phyloP scores from a whole-genome alignment of 2,329 filamentous ascomycete genomes.

The Aspergillus hortae region DNA sequence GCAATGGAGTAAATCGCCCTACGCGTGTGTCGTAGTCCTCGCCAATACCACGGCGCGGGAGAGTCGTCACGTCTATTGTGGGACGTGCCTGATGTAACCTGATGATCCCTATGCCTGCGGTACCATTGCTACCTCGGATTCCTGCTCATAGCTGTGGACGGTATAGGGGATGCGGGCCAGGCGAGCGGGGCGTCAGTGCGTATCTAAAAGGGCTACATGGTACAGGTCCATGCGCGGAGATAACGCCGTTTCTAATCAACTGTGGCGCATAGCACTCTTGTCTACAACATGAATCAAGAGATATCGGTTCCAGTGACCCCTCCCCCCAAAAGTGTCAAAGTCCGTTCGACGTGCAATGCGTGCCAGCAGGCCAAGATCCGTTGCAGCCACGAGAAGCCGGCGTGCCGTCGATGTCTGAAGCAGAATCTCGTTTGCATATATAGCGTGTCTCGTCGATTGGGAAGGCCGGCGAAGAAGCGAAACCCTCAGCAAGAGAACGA shows the following conservation, averaged over 20 bases:
- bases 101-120: conserved; percentile 5
- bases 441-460: conserved; percentile 33
- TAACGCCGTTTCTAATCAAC: neutral
- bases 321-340: conserved; percentile 32
- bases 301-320: neutral
- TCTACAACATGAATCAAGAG: no score
- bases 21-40: neutral
- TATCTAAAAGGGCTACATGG: neutral
- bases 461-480: conserved; percentile 32
- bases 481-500: conserved; percentile 6
- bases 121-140: conserved; percentile 10
- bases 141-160: neutral
- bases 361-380: conserved; percentile 38
- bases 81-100: neutral
- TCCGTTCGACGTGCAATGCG: conserved; percentile 37
- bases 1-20: neutral
- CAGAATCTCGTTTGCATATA: conserved; percentile 34
- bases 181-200: neutral
- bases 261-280: no score
- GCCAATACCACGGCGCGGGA: neutral
- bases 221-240: neutral
- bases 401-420: conserved; percentile 32
- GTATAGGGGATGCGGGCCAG: neutral
- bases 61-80: neutral
- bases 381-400: conserved; percentile 35